These are phyloP conservation scores for Mycena leptocephala DNA, from an alignment of 768 basidiomycete genomes.

Conservation along the genomic window DNA sequence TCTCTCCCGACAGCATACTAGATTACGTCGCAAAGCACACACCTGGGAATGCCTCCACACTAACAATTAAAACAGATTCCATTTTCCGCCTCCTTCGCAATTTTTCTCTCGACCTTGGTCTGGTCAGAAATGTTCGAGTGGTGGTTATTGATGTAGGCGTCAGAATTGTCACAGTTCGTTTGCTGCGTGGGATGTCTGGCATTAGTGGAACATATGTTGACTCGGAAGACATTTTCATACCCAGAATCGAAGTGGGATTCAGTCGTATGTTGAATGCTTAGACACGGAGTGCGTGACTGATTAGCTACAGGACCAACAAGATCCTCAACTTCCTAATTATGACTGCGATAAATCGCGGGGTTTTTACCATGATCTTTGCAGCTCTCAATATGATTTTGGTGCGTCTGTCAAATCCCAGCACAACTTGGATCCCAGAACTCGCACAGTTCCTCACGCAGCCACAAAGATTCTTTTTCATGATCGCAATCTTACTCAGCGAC, in stretches of 20 bases:
- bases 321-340: constrained; percentile 24
- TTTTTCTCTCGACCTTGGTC: too few species aligned
- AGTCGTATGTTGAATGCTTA: constrained; percentile 4
- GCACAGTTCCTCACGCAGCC: constrained; percentile 12
- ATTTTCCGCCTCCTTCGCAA: too few species aligned
- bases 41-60: too few species aligned
- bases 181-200: too few species aligned
- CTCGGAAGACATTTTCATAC: too few species aligned
- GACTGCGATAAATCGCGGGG: constrained; percentile 21
- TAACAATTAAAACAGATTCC: too few species aligned
- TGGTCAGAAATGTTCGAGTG: too few species aligned
- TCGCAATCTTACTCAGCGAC: constrained; percentile 10
- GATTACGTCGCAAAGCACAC: too few species aligned
- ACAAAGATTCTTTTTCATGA: constrained; percentile 23
- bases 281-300: neutral
- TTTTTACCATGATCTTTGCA: constrained; percentile 10
- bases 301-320: neutral
- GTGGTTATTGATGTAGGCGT: too few species aligned
- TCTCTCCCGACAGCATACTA: too few species aligned
- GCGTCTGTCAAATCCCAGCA: neutral
- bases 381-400: constrained; percentile 16
- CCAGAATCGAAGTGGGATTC: neutral
- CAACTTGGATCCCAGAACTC: neutral
- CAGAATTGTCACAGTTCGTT: too few species aligned
- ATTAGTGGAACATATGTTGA: too few species aligned